phyloP scores from a whole-genome alignment of 495 filamentous ascomycete species.

The Aspergillus ostianus region DNA sequence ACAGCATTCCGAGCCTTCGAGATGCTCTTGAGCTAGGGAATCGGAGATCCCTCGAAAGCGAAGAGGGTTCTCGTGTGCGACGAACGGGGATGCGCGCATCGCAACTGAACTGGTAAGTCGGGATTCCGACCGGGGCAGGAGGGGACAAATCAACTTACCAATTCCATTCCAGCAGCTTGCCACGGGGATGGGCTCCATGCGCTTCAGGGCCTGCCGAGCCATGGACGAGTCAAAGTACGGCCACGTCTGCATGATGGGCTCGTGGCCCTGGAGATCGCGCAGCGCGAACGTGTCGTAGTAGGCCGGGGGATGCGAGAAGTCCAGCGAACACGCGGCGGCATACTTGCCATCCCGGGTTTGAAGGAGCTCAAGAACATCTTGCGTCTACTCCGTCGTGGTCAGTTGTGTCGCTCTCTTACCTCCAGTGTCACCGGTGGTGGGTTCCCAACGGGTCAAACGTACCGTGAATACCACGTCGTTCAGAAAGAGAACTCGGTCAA shows the following conservation, averaged over 20 bases:
- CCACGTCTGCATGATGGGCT: slow-evolving; percentile 61
- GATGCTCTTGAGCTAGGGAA: slow-evolving; percentile 59
- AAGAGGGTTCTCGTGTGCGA: slow-evolving; percentile 33
- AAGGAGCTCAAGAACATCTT: slow-evolving; percentile 66
- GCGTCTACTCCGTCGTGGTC: slow-evolving; percentile 16
- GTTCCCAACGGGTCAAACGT: slow-evolving; percentile 9
- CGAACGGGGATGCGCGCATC: slow-evolving; percentile 60
- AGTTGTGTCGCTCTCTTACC: background rate
- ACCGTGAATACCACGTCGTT: slow-evolving; percentile 75
- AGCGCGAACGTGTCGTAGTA: slow-evolving; percentile 87
- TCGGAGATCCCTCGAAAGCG: slow-evolving; percentile 71
- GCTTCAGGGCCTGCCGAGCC: slow-evolving; percentile 56
- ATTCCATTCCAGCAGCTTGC: slow-evolving; percentile 82
- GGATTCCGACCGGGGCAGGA: background rate
- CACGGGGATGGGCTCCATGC: slow-evolving; percentile 59
- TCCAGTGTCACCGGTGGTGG: slow-evolving; percentile 15
- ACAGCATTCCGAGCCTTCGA: slow-evolving; percentile 80
- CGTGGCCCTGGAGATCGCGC: slow-evolving; percentile 62
- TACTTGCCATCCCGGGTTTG: slow-evolving; percentile 68
- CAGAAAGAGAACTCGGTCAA: slow-evolving; percentile 67
- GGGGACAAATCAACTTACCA: slow-evolving; percentile 24
- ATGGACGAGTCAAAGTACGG: slow-evolving; percentile 66
- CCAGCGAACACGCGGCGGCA: slow-evolving; percentile 75
- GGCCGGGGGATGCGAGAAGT: slow-evolving; percentile 63
- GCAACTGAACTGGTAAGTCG: slow-evolving; percentile 31